Percentiles rank a stretch among this genome's conserved stretches.
phyloP scores from a whole-genome alignment of 2,329 filamentous ascomycete genomes.

The Diaporthe longicolla region DNA sequence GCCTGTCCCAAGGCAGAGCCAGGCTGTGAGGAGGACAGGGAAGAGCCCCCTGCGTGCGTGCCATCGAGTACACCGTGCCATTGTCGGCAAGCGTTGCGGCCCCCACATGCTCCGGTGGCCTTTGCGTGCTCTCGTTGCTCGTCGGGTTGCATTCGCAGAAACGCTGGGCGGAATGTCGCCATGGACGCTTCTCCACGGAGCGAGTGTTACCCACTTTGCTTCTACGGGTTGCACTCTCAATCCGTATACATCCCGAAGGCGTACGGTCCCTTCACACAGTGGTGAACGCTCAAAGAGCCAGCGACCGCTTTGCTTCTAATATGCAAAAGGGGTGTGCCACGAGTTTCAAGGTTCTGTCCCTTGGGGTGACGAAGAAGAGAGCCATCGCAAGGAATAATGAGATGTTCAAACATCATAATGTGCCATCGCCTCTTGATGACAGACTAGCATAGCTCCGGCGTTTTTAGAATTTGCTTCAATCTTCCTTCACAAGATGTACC shows the following conservation, averaged over 20 bases:
- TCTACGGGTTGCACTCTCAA: no score
- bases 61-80: not conserved
- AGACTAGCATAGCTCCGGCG: conserved; percentile 31
- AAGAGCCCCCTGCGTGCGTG: no score
- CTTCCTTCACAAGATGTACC: not conserved
- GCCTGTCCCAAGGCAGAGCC: conserved; percentile 47
- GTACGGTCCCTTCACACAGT: no score
- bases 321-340: not conserved
- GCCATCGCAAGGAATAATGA: not conserved
- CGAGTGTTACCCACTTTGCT: not conserved
- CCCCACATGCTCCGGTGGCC: not conserved
- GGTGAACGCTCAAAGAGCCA: no score
- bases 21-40: conserved; percentile 45
- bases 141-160: not conserved
- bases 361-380: not conserved
- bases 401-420: not conserved
- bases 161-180: not conserved
- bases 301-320: not conserved
- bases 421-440: not conserved
- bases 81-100: not conserved
- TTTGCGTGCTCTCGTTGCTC: not conserved
- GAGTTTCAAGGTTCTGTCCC: not conserved
- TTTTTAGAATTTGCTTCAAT: not conserved
- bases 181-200: no score
- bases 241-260: no score